Evolutionary conservation across 1,284 basidiomycete species (phyloP).

Genomic region (Exsudoporus floridanus): DNA sequence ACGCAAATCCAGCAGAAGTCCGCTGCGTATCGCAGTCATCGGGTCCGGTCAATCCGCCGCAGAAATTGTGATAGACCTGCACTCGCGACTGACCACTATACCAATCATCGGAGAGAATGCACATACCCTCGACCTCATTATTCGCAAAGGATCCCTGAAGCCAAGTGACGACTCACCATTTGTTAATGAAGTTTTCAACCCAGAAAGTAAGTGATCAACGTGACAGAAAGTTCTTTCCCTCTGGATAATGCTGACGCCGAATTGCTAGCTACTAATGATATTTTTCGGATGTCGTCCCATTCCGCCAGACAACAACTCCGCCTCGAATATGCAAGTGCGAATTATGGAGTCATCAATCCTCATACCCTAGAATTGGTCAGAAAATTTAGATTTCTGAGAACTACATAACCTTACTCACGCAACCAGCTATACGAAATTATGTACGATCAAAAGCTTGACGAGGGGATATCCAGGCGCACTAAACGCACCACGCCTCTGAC

Average conservation of each 20-base stretch:
- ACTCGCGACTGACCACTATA: conserved; percentile 41
- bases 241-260: conserved; percentile 1
- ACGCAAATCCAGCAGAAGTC: conserved; percentile 17
- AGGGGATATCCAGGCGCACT: conserved; percentile 41
- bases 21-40: conserved; percentile 51
- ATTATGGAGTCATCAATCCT: conserved; percentile 59
- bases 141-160: conserved; percentile 53
- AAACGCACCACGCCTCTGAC: conserved; percentile 12
- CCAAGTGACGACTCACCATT: conserved; percentile 60
- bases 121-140: conserved; percentile 53
- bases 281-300: conserved; percentile 41
- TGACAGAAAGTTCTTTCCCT: not conserved
- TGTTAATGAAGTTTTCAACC: conserved; percentile 60
- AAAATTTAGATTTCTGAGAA: conserved; percentile 1
- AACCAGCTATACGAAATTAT: conserved; percentile 51
- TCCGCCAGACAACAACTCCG: conserved; percentile 39
- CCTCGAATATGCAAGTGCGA: conserved; percentile 51
- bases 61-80: conserved; percentile 53
- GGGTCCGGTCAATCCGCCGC: conserved; percentile 57
- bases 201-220: conserved; percentile 38
- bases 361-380: conserved; percentile 44
- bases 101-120: conserved; percentile 17
- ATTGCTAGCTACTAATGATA: conserved; percentile 40
- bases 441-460: conserved; percentile 54
- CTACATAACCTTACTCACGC: not conserved